phyloP scores from a whole-genome alignment of 2,329 filamentous ascomycete genomes.

The Fusarium compactum region DNA sequence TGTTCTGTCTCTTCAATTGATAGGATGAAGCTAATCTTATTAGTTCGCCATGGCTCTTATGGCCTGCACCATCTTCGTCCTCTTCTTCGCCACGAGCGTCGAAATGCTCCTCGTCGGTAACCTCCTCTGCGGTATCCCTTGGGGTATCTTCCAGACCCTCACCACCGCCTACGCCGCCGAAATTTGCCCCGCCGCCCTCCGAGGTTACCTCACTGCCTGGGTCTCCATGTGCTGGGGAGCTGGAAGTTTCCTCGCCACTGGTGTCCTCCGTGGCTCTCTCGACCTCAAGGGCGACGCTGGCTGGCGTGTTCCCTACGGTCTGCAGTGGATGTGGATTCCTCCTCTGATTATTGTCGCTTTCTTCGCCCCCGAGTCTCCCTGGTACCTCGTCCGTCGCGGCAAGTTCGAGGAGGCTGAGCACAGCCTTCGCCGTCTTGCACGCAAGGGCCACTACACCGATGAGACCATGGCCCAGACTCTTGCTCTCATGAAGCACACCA shows the following conservation, averaged over 20 bases:
- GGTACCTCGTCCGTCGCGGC: constrained; percentile 61
- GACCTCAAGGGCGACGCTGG: constrained; percentile 55
- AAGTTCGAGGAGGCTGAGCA: constrained; percentile 54
- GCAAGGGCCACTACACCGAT: constrained; percentile 52
- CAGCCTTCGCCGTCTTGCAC: constrained; percentile 56
- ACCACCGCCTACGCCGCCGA: constrained; percentile 63
- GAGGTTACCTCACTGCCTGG: constrained; percentile 61
- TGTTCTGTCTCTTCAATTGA: not conserved
- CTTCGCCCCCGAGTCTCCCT: constrained; percentile 62
- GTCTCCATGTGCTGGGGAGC: constrained; percentile 64
- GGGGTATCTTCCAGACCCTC: constrained; percentile 61
- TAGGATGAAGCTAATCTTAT: not conserved
- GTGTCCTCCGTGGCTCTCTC: constrained; percentile 56
- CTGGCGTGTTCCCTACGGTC: constrained; percentile 60
- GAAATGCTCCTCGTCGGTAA: constrained; percentile 58
- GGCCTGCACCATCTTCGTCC: constrained; percentile 60
- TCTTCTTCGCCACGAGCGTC: constrained; percentile 59
- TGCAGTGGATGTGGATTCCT: constrained; percentile 63
- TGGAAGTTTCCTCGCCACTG: constrained; percentile 59
- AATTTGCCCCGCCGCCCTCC: constrained; percentile 57
- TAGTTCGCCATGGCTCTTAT: constrained; percentile 53
- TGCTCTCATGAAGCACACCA: constrained; percentile 58
- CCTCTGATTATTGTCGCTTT: constrained; percentile 56
- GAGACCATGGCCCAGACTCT: constrained; percentile 55
- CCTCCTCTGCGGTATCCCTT: constrained; percentile 61